Conservation (phyloP, 352 stramenopile species). For the Phytophthora sp. region DNA sequence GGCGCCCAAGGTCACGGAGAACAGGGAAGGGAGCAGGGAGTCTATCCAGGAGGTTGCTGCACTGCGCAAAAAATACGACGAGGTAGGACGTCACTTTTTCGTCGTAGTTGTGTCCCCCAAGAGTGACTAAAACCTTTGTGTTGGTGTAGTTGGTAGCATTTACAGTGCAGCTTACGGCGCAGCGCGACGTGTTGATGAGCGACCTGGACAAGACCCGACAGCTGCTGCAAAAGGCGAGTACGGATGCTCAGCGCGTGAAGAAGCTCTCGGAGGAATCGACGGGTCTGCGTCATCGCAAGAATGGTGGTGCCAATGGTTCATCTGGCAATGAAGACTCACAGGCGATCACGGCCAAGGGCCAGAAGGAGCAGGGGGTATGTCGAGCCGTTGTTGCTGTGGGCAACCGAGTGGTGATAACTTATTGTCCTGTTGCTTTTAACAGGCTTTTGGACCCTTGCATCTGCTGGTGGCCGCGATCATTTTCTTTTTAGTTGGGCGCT, state of each 20-base stretch:
- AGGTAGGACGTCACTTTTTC: constrained; percentile 43
- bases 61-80: constrained; percentile 90
- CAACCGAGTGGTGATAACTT: background rate
- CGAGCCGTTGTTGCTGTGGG: constrained; percentile 2
- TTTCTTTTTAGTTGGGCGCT: constrained; percentile 90
- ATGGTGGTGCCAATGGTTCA: constrained; percentile 24
- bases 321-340: constrained; percentile 47
- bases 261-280: constrained; percentile 68
- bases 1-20: constrained; percentile 33
- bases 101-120: background rate
- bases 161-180: constrained; percentile 87
- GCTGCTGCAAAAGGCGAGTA: constrained; percentile 73
- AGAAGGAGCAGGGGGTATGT: constrained; percentile 67
- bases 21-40: constrained; percentile 51
- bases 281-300: constrained; percentile 78
- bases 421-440: constrained; percentile 2
- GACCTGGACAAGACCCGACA: constrained; percentile 85
- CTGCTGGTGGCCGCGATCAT: constrained; percentile 87
- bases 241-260: constrained; percentile 65
- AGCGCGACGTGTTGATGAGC: constrained; percentile 85
- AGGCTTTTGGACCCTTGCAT: constrained; percentile 85
- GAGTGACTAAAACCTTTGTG: constrained; percentile 12
- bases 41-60: constrained; percentile 62
- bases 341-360: constrained; percentile 36
- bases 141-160: constrained; percentile 78